A percentile compares a stretch with the other conserved stretches of the same genome.
Evolutionary conservation across 192 early-diverging fungal species (phyloP).

Genomic region (Coemansia sp.): DNA sequence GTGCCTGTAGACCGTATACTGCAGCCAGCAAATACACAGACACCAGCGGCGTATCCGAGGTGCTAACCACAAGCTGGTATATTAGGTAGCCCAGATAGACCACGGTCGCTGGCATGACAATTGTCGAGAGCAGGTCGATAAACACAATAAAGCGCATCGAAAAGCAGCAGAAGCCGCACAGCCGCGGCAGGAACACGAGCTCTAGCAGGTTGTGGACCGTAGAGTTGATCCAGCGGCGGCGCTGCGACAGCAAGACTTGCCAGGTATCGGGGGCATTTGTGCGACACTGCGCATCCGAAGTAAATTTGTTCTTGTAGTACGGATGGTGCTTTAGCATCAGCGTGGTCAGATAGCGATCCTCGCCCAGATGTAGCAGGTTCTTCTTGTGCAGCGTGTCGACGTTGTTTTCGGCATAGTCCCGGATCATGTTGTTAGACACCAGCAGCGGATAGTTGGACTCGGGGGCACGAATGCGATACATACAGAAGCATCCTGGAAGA

Average conservation of each 20-base stretch:
- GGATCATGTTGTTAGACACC: constrained; percentile 79
- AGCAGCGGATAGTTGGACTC: constrained; percentile 90
- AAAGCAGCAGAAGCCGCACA: constrained; percentile 98
- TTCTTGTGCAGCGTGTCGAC: constrained; percentile 61
- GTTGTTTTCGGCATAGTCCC: constrained; percentile 90
- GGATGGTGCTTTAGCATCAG: constrained; percentile 99
- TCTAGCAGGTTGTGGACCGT: constrained; percentile 99
- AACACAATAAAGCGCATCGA: constrained; percentile 98
- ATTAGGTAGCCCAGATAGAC: constrained; percentile 88
- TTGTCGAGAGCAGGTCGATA: constrained; percentile 90
- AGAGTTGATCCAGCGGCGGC: constrained; percentile 99
- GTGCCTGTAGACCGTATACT: constrained; percentile 87
- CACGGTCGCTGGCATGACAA: constrained; percentile 92
- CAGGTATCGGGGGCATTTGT: constrained; percentile 97
- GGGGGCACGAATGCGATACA: constrained; percentile 96
- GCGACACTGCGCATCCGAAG: constrained; percentile 90
- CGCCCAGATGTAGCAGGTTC: constrained; percentile 97
- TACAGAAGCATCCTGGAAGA: constrained; percentile 99
- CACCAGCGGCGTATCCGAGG: constrained; percentile 70
- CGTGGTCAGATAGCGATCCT: constrained; percentile 97
- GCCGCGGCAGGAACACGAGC: constrained; percentile 86
- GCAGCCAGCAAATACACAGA: constrained; percentile 84
- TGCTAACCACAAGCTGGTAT: constrained; percentile 62
- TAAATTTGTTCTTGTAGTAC: constrained; percentile 93
- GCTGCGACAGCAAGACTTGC: constrained; percentile 94